These are phyloP conservation scores for Neurospora intermedia DNA, from an alignment of 495 filamentous ascomycete species.

Conservation along the genomic window DNA sequence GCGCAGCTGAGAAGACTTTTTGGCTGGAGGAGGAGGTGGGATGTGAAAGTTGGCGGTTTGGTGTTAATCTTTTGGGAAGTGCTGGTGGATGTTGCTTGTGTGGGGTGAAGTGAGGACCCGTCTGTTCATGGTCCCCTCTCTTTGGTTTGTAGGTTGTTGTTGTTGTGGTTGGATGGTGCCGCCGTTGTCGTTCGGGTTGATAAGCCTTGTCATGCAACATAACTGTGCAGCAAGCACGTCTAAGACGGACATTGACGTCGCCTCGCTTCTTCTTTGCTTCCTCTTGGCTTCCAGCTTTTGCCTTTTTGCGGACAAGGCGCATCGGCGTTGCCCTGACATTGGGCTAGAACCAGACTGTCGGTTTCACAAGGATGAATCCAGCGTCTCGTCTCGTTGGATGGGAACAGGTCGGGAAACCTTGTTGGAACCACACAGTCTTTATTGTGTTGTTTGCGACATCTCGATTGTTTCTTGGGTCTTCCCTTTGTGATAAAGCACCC, in stretches of 20 bases:
- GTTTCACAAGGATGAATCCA: conserved; percentile 9
- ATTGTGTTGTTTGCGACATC: not conserved
- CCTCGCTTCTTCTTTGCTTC: not conserved
- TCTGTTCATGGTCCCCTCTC: not conserved
- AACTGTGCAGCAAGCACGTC: not conserved
- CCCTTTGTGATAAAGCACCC: not conserved
- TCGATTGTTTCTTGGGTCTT: not conserved
- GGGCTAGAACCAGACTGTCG: not conserved
- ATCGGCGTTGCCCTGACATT: not conserved
- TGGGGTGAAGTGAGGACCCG: not conserved
- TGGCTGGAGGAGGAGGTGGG: not conserved
- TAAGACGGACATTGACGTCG: not conserved
- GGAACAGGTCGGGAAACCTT: not conserved
- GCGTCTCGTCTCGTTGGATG: conserved; percentile 5
- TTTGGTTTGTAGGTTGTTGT: not conserved
- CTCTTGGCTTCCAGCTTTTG: not conserved
- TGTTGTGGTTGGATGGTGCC: not conserved
- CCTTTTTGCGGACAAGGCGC: not conserved
- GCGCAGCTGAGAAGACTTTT: not conserved
- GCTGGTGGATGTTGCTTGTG: not conserved
- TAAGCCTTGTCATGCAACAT: not conserved
- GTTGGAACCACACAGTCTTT: not conserved
- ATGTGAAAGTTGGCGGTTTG: not conserved
- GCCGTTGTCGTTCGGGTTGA: not conserved
- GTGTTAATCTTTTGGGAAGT: not conserved